Conservation (phyloP, 78 protist genomes). For the Dictyostelium firmibasis region DNA sequence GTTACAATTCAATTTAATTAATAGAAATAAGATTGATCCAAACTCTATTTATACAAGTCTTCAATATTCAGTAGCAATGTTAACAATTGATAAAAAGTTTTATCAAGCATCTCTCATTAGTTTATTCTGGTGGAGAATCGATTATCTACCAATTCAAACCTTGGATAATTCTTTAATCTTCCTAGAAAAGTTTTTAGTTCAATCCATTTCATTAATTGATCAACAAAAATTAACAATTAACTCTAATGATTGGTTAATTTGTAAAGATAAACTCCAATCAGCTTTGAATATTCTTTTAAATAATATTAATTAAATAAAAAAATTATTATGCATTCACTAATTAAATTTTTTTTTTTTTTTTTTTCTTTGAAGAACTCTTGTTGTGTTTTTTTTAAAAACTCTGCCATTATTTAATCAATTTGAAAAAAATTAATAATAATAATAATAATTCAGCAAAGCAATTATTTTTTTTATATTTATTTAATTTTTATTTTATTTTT, state of each 20-base stretch:
- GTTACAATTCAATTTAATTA: not conserved
- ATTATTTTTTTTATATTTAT: not conserved
- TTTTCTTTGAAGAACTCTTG: too few species aligned
- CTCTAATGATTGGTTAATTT: not conserved
- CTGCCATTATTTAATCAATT: too few species aligned
- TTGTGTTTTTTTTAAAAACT: too few species aligned
- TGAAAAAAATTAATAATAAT: too few species aligned
- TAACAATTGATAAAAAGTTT: not conserved
- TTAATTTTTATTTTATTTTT: not conserved
- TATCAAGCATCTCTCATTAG: not conserved
- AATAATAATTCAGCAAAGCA: too few species aligned
- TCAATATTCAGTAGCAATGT: not conserved
- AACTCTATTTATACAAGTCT: not conserved
- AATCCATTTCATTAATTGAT: not conserved
- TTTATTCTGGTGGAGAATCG: slow-evolving; percentile 2
- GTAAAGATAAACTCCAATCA: not conserved
- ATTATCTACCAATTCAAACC: not conserved
- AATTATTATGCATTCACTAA: not conserved
- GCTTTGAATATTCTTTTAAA: not conserved
- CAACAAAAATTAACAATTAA: not conserved
- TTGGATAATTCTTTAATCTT: not conserved
- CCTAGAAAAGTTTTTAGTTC: not conserved
- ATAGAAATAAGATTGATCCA: not conserved
- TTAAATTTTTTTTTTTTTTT: too few species aligned
- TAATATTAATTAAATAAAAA: not conserved